Conservation (phyloP, 202 grass and related monocot species). For the Panicum hallii region DNA sequence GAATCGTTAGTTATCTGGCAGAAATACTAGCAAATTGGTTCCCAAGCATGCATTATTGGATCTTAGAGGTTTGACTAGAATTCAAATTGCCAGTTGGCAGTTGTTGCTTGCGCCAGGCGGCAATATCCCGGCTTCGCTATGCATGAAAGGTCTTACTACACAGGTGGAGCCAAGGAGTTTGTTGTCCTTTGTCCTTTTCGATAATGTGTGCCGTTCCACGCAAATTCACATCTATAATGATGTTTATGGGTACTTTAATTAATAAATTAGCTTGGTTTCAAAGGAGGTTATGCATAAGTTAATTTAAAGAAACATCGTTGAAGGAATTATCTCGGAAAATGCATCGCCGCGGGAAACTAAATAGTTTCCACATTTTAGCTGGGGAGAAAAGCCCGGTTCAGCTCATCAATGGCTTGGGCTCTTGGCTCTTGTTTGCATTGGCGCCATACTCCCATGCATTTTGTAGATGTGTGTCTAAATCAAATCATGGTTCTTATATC, state of each 20-base stretch:
- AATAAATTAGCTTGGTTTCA: neutral
- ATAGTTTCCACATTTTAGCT: neutral
- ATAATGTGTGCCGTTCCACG: neutral
- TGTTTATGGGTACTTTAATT: neutral
- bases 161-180: neutral
- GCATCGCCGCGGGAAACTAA: neutral
- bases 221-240: neutral
- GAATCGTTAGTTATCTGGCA: too few species aligned
- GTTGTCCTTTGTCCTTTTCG: neutral
- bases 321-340: neutral
- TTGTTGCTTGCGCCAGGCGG: neutral
- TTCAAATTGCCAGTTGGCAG: neutral
- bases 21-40: neutral
- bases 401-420: neutral
- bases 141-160: neutral
- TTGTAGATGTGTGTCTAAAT: neutral
- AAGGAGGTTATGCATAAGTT: neutral
- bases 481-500: neutral
- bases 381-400: neutral
- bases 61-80: slow-evolving; percentile 17
- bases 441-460: neutral
- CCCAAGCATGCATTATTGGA: neutral
- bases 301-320: neutral
- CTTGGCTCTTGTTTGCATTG: neutral
- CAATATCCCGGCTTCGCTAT: neutral